Percentiles rank a stretch among this genome's conserved stretches.
Conservation (phyloP, 2,329 filamentous ascomycete species). For the Penicillium italicum region DNA sequence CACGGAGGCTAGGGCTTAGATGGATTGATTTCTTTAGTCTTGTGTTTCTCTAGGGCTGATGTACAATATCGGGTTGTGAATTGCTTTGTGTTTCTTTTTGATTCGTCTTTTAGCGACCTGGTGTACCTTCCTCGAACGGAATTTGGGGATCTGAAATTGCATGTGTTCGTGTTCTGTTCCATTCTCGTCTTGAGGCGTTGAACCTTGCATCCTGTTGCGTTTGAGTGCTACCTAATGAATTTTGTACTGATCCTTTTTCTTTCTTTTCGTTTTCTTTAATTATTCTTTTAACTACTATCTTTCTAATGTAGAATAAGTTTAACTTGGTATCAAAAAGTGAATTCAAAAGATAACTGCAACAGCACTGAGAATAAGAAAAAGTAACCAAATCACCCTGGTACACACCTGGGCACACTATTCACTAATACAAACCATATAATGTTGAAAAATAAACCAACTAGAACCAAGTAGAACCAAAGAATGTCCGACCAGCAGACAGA, state of each 20-base stretch:
- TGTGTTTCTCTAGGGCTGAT: background rate
- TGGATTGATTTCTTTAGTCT: background rate
- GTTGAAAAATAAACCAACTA: background rate
- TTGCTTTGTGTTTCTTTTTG: background rate
- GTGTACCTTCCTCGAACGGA: background rate
- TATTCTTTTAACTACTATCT: background rate
- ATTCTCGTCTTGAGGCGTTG: background rate
- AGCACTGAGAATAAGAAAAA: background rate
- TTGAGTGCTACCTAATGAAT: background rate
- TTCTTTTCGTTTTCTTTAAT: background rate
- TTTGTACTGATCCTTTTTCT: background rate
- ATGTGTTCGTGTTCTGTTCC: background rate
- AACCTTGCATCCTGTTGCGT: background rate
- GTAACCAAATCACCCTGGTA: background rate
- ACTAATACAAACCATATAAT: background rate
- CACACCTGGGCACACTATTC: constrained; percentile 1
- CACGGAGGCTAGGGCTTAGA: constrained; percentile 14
- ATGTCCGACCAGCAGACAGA: constrained; percentile 1
- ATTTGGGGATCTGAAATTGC: background rate
- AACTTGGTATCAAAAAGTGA: background rate
- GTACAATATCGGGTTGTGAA: constrained; percentile 1
- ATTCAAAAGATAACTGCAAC: background rate
- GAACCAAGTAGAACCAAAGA: background rate
- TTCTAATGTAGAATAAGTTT: background rate
- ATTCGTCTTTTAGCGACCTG: background rate